Evolutionary conservation across 129 eudicot species (phyloP), one percentile per base, ranked within the genome.

Genomic region (Artemisia annua): DNA sequence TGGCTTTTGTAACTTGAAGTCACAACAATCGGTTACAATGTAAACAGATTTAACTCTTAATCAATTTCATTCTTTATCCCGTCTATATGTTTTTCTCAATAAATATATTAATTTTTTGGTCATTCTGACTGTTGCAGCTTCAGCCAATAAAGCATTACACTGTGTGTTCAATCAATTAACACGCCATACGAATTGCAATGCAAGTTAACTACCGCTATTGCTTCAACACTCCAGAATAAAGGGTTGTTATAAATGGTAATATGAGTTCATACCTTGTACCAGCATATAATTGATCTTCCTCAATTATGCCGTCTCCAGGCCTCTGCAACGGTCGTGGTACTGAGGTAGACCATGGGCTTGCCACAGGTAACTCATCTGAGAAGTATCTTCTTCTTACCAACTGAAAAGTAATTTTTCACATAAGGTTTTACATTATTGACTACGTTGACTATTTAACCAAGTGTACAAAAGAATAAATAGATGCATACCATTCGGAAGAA

Each of bases 331-430:
- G 75, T 63, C 88, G 80, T 63, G 69, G 78, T 14, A 68, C 77
- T 19, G 85, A 82, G 28, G 83, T 70, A 35, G 96, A 85, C 99
- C 99, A 95, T 7, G 97, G 89, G 61, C 74, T 78, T 58, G 97
- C 52, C 10, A 85, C 70, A 28, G 99, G 97, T 20, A 90, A 73
- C 19, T 91, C 96, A 85, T 90, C 96, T 12, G 96, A 84, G 78
- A 95, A 95, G 69, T 91, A 95, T 82, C 99, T 88, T 83, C 99
- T 86, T 82, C 96, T 88, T 83, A 95, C 88, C 84, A 95, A 88
- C 99, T 95, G 85, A 58, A 57, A n/a, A 61, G 46, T 39, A 39
- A 12, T 14, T 16, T 20, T 12, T 12, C 11, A 1, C 16, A 63
- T 58, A 16, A 28, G 7, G 48, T 62, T 62, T 62, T 24, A 52